Base-by-base conservation (phyloP, 129 eudicot genomes). In the Solidago caesia region DNA sequence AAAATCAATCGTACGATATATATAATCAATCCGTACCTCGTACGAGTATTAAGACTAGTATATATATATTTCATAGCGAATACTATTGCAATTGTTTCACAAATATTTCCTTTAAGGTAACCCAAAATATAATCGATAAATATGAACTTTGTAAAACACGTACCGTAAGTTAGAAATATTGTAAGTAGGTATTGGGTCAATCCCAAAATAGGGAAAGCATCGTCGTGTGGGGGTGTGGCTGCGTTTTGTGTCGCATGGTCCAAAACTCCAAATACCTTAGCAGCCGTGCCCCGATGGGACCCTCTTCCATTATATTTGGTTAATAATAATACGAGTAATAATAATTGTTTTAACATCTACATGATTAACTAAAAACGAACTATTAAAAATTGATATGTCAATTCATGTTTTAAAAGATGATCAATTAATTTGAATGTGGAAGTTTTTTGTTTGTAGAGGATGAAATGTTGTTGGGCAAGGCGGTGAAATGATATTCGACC, bases 231-330 rank as follows among this genome's bases (percentile, higher is more conserved):
- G 47, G 47, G 79, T 44, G 9, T 75, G 79, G 55, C 79, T 65
- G 79, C 79, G 67, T 66, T 10, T 57, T 75, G 55, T 21, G 21
- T 53, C 45, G 15, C 56, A 75, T 52, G 79, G 44, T 75, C 72
- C 79, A 75, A 21, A 21, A 21, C 21, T 21, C 21, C 21, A 21
- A 21, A 21, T 42, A 44, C 64, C 42, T 64, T 65, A 53, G 79
- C 79, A 75, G 79, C 79, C 79, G 57, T 75, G 79, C 44, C 72
- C 72, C 71, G 48, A 39, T 21, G 64, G 72, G 53, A 25, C 65
- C 72, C 41, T 64, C 25, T 4, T 44, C 21, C 15, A 11, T 61
- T 46, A 25, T 33, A n/a, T n/a, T n/a, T n/a, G n/a, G n/a, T n/a
- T n/a, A n/a, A n/a, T n/a, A n/a, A n/a, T n/a, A n/a, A n/a, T n/a